phyloP scores from a whole-genome alignment of 1,284 basidiomycete genomes.

The Malassezia globosa region DNA sequence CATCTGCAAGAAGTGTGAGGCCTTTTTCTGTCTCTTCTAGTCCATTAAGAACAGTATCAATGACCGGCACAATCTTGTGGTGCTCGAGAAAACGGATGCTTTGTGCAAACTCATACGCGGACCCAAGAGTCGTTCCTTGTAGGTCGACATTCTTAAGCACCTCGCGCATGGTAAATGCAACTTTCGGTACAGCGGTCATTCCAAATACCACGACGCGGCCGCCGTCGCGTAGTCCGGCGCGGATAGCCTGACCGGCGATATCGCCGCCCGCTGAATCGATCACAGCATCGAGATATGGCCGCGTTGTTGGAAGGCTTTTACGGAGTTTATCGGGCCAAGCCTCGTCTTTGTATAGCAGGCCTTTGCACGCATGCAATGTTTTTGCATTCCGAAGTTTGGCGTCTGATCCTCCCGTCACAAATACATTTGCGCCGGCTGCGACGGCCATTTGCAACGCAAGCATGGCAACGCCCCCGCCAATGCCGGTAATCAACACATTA shows the following conservation, averaged over 20 bases:
- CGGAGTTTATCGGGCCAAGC: slow-evolving; percentile 59
- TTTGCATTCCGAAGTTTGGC: slow-evolving; percentile 63
- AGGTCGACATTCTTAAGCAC: slow-evolving; percentile 67
- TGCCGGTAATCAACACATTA: slow-evolving; percentile 59
- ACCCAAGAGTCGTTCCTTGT: slow-evolving; percentile 68
- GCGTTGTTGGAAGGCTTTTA: slow-evolving; percentile 51
- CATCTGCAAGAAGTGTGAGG: slow-evolving; percentile 52
- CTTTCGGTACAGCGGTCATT: slow-evolving; percentile 57
- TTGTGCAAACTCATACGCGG: slow-evolving; percentile 61
- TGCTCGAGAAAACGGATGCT: slow-evolving; percentile 61
- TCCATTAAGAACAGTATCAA: slow-evolving; percentile 63
- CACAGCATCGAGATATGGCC: slow-evolving; percentile 56
- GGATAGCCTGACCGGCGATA: slow-evolving; percentile 56
- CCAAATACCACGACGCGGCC: slow-evolving; percentile 57
- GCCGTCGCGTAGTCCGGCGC: slow-evolving; percentile 56
- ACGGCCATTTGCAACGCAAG: slow-evolving; percentile 64
- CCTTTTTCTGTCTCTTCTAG: slow-evolving; percentile 61
- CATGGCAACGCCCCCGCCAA: slow-evolving; percentile 63
- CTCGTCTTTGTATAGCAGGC: slow-evolving; percentile 64
- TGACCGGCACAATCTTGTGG: slow-evolving; percentile 61
- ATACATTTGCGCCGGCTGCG: slow-evolving; percentile 65
- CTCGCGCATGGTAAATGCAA: slow-evolving; percentile 65
- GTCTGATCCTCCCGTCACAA: slow-evolving; percentile 64
- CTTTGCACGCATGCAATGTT: slow-evolving; percentile 63
- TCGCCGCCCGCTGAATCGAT: slow-evolving; percentile 72